A percentile compares a stretch with the other conserved stretches of the same genome.
phyloP scores from a whole-genome alignment of 208 protist genomes.

The Zelonia costaricensis region DNA sequence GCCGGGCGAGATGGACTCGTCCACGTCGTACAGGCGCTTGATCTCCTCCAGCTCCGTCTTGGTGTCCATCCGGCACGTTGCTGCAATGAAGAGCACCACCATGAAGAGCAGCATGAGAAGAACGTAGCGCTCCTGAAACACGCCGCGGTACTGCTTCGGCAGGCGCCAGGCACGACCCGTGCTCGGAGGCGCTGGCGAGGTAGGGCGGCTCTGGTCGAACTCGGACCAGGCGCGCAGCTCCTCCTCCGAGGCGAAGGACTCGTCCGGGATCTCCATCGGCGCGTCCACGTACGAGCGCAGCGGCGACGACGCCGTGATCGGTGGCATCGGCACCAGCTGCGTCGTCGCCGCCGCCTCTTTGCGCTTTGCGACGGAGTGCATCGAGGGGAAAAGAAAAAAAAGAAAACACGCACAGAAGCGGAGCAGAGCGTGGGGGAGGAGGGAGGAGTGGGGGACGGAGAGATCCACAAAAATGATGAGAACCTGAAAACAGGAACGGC shows the following conservation, averaged over 20 bases:
- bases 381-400: neutral
- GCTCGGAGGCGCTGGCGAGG: slow-evolving; percentile 1
- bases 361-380: slow-evolving; percentile 21
- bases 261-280: slow-evolving; percentile 10
- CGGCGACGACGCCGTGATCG: slow-evolving; percentile 2
- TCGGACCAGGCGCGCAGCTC: slow-evolving; percentile 29
- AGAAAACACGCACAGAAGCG: neutral
- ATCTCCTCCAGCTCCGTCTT: slow-evolving; percentile 32
- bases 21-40: slow-evolving; percentile 25
- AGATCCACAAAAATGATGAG: no score
- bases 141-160: slow-evolving; percentile 23
- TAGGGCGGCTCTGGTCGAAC: slow-evolving; percentile 13
- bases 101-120: slow-evolving; percentile 10
- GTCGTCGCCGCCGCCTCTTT: slow-evolving; percentile 15
- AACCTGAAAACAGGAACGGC: no score
- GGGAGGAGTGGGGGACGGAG: neutral
- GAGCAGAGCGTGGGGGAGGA: neutral
- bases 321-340: neutral
- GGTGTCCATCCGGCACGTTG: slow-evolving; percentile 21
- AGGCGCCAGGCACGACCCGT: neutral
- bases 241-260: slow-evolving; percentile 20
- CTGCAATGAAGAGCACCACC: slow-evolving; percentile 21
- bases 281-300: slow-evolving; percentile 5
- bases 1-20: slow-evolving; percentile 2
- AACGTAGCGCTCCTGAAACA: slow-evolving; percentile 28